Evolutionary conservation across 768 basidiomycete genomes (phyloP).

Genomic region (Leccinellum albellum): DNA sequence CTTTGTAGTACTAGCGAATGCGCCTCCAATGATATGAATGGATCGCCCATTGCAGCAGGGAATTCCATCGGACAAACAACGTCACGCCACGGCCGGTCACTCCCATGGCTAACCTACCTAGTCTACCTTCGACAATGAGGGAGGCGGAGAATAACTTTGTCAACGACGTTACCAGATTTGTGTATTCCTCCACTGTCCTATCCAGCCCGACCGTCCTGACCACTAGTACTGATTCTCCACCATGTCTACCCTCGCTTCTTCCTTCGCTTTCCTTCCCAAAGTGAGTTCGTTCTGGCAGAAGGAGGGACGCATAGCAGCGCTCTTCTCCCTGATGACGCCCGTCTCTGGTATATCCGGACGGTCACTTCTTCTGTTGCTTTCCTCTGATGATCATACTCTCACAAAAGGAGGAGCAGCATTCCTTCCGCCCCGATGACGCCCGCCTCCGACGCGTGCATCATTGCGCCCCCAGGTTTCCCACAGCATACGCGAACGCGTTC

Average conservation of each 20-base stretch:
- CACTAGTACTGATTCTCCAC: not conserved
- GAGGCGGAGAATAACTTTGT: slow-evolving; percentile 11
- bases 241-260: not conserved
- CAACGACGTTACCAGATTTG: slow-evolving; percentile 15
- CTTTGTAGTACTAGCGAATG: no score
- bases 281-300: no score
- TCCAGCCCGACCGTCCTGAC: not conserved
- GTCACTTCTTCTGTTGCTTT: no score
- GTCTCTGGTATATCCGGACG: no score
- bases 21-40: no score
- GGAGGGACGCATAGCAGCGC: no score
- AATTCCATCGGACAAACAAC: slow-evolving; percentile 7
- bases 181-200: not conserved
- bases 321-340: no score
- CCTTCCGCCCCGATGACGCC: not conserved
- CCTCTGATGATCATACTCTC: not conserved
- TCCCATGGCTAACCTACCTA: slow-evolving; percentile 33
- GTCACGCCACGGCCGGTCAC: slow-evolving; percentile 12
- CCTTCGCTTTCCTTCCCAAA: not conserved
- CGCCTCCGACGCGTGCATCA: not conserved
- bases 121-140: slow-evolving; percentile 31
- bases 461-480: not conserved
- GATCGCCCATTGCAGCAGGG: slow-evolving; percentile 1
- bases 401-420: not conserved
- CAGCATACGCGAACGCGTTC: not conserved